Conservation (phyloP, 768 basidiomycete genomes). For the Trametes cubensis region DNA sequence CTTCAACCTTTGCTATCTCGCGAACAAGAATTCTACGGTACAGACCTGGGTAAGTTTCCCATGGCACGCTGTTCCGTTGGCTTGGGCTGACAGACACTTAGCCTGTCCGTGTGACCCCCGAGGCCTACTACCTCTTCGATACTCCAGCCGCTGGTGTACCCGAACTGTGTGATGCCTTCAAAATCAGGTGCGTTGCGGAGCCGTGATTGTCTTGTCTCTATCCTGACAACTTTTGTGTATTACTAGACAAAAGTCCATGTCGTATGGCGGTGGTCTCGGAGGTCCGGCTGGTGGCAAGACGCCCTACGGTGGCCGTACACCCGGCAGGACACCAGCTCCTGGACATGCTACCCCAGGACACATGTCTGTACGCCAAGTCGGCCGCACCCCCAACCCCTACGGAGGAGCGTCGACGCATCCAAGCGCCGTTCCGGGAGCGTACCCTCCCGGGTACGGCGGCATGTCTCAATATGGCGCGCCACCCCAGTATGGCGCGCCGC, state of each 20-base stretch:
- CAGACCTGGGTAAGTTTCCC: conserved; percentile 80
- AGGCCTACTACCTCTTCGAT: conserved; percentile 89
- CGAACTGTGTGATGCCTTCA: conserved; percentile 96
- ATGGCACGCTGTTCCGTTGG: too few species aligned
- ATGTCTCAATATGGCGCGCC: conserved; percentile 33
- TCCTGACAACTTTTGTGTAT: not conserved
- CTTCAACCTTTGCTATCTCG: conserved; percentile 90
- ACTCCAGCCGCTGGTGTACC: conserved; percentile 89
- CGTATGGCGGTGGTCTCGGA: conserved; percentile 46
- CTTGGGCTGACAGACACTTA: conserved; percentile 32
- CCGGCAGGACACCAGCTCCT: conserved; percentile 64
- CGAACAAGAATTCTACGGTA: conserved; percentile 86
- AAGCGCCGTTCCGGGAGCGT: conserved; percentile 36
- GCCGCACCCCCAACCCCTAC: conserved; percentile 83
- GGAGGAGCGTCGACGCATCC: conserved; percentile 35
- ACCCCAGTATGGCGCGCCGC: conserved; percentile 34
- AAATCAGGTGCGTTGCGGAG: conserved; percentile 61
- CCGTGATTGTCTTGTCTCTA: not conserved
- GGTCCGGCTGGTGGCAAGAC: conserved; percentile 72
- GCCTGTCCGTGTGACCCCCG: conserved; percentile 86
- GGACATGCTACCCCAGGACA: conserved; percentile 71
- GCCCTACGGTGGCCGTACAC: conserved; percentile 78
- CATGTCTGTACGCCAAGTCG: conserved; percentile 70
- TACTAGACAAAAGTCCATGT: conserved; percentile 67
- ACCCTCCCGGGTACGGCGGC: conserved; percentile 39